Conservation (phyloP, 176 grass and related monocot species). For the Musa itinerans region DNA sequence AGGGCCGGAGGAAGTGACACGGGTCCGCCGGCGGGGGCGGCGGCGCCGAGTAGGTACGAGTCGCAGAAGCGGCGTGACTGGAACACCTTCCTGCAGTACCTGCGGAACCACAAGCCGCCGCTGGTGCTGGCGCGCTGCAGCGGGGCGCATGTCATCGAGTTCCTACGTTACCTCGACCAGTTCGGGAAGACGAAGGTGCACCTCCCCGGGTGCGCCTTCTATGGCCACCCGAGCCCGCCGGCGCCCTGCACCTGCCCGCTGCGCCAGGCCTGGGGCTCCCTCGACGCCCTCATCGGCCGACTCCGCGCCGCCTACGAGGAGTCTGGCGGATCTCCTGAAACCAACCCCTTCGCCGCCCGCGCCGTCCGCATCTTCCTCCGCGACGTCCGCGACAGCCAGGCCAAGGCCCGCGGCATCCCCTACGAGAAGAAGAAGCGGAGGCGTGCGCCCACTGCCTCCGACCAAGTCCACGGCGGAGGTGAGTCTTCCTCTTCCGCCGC, state of each 20-base stretch:
- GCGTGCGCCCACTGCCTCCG: not conserved
- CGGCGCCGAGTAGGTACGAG: constrained; percentile 21
- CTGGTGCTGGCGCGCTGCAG: constrained; percentile 19
- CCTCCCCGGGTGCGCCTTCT: constrained; percentile 8
- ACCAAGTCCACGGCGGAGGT: not conserved
- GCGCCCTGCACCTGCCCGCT: constrained; percentile 17
- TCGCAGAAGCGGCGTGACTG: constrained; percentile 21
- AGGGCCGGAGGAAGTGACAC: not conserved
- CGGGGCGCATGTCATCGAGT: constrained; percentile 22
- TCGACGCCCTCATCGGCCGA: constrained; percentile 23
- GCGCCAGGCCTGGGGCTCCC: constrained; percentile 21
- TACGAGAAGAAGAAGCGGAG: constrained; percentile 21
- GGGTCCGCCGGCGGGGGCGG: not conserved
- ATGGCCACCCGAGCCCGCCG: constrained; percentile 2
- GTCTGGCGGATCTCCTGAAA: constrained; percentile 1
- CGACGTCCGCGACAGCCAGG: constrained; percentile 18
- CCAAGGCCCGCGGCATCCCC: constrained; percentile 22
- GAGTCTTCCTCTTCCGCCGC: constrained; percentile 12
- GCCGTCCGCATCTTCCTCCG: constrained; percentile 27
- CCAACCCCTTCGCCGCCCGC: constrained; percentile 19
- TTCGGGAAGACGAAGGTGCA: constrained; percentile 24
- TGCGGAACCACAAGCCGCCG: constrained; percentile 24
- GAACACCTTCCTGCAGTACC: constrained; percentile 23
- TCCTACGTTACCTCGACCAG: constrained; percentile 20
- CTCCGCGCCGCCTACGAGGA: constrained; percentile 21